A percentile compares a stretch with the other conserved stretches of the same genome.
Evolutionary conservation across 495 filamentous ascomycete species (phyloP).

Genomic region (Penicillium atrosanguineum): DNA sequence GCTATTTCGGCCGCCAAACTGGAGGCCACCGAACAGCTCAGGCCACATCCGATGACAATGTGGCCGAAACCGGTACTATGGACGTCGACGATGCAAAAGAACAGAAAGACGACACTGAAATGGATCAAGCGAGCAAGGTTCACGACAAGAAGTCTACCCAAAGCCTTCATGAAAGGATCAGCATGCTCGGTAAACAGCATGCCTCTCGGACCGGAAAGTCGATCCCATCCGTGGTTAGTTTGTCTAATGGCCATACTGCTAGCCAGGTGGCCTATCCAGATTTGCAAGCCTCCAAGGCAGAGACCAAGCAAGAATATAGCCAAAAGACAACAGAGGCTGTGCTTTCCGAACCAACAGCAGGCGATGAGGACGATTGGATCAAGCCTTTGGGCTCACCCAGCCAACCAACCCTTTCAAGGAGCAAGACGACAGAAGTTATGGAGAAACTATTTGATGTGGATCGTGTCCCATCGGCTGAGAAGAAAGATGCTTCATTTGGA

Average conservation of each 20-base stretch:
- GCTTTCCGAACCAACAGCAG: constrained; percentile 34
- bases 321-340: constrained; percentile 27
- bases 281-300: constrained; percentile 45
- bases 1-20: constrained; percentile 58
- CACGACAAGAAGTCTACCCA: constrained; percentile 92
- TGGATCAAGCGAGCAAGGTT: constrained; percentile 44
- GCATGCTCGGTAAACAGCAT: constrained; percentile 82
- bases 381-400: constrained; percentile 52
- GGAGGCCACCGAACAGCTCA: constrained; percentile 39
- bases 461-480: constrained; percentile 1
- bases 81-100: constrained; percentile 58
- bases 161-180: constrained; percentile 86
- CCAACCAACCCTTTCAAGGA: constrained; percentile 52
- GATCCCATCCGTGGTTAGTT: constrained; percentile 50
- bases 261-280: constrained; percentile 54
- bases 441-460: constrained; percentile 42
- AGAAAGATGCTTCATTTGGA: constrained; percentile 6
- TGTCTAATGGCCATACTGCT: constrained; percentile 13
- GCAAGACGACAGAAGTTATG: constrained; percentile 57
- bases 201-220: constrained; percentile 69
- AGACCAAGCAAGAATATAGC: constrained; percentile 27
- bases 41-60: constrained; percentile 30
- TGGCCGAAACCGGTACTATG: constrained; percentile 51
- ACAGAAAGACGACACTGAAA: constrained; percentile 31
- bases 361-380: constrained; percentile 85